Evolutionary conservation across 495 filamentous ascomycete genomes (phyloP), one percentile per base, ranked within the genome.

Genomic region (Lichina pygmaea): DNA sequence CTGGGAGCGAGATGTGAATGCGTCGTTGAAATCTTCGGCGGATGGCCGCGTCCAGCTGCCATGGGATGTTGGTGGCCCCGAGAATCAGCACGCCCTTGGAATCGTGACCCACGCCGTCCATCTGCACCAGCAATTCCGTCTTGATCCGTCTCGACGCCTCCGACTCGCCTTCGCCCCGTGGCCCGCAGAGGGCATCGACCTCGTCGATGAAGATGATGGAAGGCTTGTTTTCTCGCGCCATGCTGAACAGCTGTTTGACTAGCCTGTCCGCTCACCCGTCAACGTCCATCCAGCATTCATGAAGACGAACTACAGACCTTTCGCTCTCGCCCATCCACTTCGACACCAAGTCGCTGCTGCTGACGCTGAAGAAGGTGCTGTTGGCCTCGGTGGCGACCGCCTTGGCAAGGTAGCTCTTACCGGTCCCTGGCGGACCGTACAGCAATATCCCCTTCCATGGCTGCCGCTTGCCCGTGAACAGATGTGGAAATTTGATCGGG

Each of bases 321-420:
- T 97, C 89, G 69, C 77, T 85, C 60, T 97, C 89, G 60, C 89
- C 89, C 91, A 97, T 95, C 89, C 89, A 97, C 58, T 97, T 97
- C 48, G 78, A 86, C 33, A 95, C 91, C 61, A 97, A 58, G 58
- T 95, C 91, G 64, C 81, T 89, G 63, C 80, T 86, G 63, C 81
- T 91, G 49, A 97, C 85, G 56, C 84, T 93, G 67, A 97, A 97
- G 58, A 97, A 97, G n/a, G 89, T 97, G 59, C 85, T 93, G 57
- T 95, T 95, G 42, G 91, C 91, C 57, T 97, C 89, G 8, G 89
- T 97, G 47, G 89, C 89, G 36, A 97, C 91, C 8, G 89, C 89
- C 57, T 95, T 95, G 49, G 89, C 89, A 38, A 97, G 66, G 59
- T 93, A 93, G 57, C 75, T 83, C 67, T 97, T 97, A 62, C 89